These are phyloP conservation scores for Arctium lappa DNA, from an alignment of 129 eudicot genomes.

Conservation along the genomic window DNA sequence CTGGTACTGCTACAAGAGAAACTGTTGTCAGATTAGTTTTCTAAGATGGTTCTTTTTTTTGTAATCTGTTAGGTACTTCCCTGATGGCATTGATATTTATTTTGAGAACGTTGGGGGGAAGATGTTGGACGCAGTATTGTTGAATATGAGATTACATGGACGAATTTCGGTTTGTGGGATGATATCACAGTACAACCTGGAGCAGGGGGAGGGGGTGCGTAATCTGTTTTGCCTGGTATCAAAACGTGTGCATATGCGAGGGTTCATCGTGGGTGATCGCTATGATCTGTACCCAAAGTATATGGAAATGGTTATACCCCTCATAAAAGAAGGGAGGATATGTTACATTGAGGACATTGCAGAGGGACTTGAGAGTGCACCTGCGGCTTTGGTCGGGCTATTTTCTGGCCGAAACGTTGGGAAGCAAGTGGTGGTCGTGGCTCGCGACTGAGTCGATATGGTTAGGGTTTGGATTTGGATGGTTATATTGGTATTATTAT, in stretches of 20 bases:
- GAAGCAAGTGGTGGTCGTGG: slow-evolving; percentile 39
- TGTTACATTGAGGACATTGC: slow-evolving; percentile 30
- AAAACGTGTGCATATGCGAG: slow-evolving; percentile 44
- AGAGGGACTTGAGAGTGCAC: slow-evolving; percentile 39
- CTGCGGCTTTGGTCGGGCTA: slow-evolving; percentile 36
- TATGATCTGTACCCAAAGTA: slow-evolving; percentile 28
- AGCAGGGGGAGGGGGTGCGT: slow-evolving; percentile 40
- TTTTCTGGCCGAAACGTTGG: slow-evolving; percentile 39
- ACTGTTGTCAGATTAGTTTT: neutral
- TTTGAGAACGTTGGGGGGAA: slow-evolving; percentile 66
- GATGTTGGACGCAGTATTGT: slow-evolving; percentile 60
- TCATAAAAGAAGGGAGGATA: slow-evolving; percentile 27
- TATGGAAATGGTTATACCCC: slow-evolving; percentile 34
- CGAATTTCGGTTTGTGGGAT: slow-evolving; percentile 56
- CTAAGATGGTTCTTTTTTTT: neutral
- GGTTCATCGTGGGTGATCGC: slow-evolving; percentile 31
- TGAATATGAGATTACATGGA: slow-evolving; percentile 48
- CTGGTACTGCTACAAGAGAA: no score
- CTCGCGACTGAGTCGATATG: neutral
- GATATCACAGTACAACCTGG: slow-evolving; percentile 64
- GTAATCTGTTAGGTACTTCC: slow-evolving; percentile 35
- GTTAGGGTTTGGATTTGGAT: neutral
- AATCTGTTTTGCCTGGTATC: slow-evolving; percentile 31
- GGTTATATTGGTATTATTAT: neutral
- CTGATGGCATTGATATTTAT: slow-evolving; percentile 58